phyloP scores from a whole-genome alignment of 1,284 basidiomycete species.

The Termitomyces sp. region DNA sequence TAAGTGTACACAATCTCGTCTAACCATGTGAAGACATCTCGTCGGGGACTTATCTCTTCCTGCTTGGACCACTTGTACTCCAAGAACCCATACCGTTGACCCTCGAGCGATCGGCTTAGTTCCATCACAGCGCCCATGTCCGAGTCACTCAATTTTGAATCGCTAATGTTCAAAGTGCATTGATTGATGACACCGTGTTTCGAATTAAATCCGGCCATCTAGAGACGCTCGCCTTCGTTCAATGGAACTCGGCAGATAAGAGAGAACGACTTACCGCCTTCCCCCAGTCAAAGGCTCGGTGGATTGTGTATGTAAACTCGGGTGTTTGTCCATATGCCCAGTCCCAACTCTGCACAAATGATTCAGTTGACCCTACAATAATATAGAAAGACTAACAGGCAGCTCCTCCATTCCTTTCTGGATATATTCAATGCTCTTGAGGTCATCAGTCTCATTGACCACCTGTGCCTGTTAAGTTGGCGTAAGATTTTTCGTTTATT shows the following conservation, averaged over 20 bases:
- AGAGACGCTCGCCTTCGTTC: neutral
- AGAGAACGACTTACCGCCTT: constrained; percentile 40
- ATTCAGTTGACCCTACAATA: neutral
- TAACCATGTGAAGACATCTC: constrained; percentile 40
- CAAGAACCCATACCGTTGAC: constrained; percentile 45
- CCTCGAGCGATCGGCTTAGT: constrained; percentile 27
- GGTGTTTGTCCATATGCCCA: constrained; percentile 96
- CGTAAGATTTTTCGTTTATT: neutral
- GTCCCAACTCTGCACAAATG: constrained; percentile 69
- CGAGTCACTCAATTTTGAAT: constrained; percentile 12
- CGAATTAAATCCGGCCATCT: constrained; percentile 48
- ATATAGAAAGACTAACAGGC: constrained; percentile 37
- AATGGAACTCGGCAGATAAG: neutral
- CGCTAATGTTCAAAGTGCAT: constrained; percentile 34
- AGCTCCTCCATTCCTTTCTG: constrained; percentile 68
- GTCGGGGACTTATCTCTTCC: constrained; percentile 15
- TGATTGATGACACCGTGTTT: constrained; percentile 60
- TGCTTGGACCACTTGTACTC: constrained; percentile 22
- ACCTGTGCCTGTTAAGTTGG: constrained; percentile 22
- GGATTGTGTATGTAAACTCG: constrained; percentile 72
- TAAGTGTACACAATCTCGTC: constrained; percentile 9
- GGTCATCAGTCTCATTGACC: constrained; percentile 41
- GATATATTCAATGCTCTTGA: constrained; percentile 51
- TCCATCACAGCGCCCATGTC: constrained; percentile 10
- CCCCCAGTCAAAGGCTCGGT: constrained; percentile 54